Base-by-base conservation (phyloP, 108 stramenopile genomes). In the Craspedostauros australis region DNA sequence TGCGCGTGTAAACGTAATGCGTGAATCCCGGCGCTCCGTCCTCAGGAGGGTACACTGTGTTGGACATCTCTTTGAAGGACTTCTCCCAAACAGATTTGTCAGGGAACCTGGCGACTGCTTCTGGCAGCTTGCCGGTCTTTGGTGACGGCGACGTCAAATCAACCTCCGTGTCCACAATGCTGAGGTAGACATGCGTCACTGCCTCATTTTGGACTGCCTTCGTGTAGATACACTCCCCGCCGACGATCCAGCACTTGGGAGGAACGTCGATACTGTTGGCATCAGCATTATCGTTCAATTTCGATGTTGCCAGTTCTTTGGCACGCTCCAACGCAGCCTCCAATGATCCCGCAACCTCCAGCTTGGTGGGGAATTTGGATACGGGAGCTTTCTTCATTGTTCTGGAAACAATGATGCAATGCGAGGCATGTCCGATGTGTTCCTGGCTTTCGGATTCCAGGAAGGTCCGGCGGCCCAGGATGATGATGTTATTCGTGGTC, bases 231-330 rank as follows among this genome's bases (percentile, higher is more conserved):
- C 44, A 34, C 70, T 86, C 82, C 2, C 90, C 90, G 14, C 90
- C 90, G 34, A 57, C 83, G 14, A 91, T 65, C 90, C 90, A 91
- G 45, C 84, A 87, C 34, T 62, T 50, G n/a, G 75, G 64, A 4
- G 2, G 32, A 30, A 60, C 23, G 8, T 1, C 3, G 22, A 16
- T 18, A 21, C 27, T 27, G 8, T 5, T 48, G 18, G 54, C 14
- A 77, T 60, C 5, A 3, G 32, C 30, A 60, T 19, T 9, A 2
- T 4, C 20, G 15, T 18, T 25, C 27, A 32, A 5, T 5, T 48
- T 30, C 8, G 33, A 37, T 37, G 4, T 53, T 41, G 28, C 15
- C 22, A 78, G 52, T 37, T 50, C 24, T 32, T 59, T 41, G 14
- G 86, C 84, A 14, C 76, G 6, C n/a, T 64, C 44, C 37, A 91